phyloP scores from a whole-genome alignment of 2,329 filamentous ascomycete genomes.

The Aspergillus costaricaensis region DNA sequence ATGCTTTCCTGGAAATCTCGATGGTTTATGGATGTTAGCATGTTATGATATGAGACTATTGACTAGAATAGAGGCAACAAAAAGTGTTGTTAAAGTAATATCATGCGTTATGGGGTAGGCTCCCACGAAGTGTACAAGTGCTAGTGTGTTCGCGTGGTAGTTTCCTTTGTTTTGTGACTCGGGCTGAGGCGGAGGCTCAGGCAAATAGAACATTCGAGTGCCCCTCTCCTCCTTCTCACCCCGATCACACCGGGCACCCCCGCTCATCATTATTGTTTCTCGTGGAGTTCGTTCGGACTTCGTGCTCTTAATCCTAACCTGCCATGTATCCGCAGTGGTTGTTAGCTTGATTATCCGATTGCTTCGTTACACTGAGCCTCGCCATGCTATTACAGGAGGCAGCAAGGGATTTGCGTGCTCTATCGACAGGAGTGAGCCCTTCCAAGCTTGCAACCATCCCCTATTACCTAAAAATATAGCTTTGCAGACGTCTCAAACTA shows the following conservation, averaged over 20 bases:
- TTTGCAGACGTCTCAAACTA: neutral
- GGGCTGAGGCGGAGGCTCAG: neutral
- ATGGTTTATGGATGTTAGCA: neutral
- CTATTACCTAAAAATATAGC: neutral
- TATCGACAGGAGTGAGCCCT: slow-evolving; percentile 10
- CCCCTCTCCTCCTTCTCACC: neutral
- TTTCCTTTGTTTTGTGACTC: neutral
- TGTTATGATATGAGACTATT: neutral
- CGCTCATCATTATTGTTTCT: neutral
- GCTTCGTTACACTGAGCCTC: neutral
- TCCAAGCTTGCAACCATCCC: slow-evolving; percentile 5
- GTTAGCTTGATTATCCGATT: neutral
- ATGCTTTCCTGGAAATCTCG: neutral
- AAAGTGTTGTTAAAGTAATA: neutral
- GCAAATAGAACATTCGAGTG: neutral
- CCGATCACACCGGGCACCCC: neutral
- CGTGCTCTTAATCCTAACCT: no score
- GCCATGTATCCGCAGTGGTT: neutral
- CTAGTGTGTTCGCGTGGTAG: neutral
- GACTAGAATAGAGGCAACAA: neutral
- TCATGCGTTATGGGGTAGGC: neutral
- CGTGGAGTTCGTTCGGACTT: neutral
- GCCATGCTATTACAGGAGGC: neutral
- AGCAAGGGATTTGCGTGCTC: slow-evolving; percentile 13
- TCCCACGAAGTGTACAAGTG: neutral